Evolutionary conservation across 805 yeast genomes (phyloP).

Genomic region (Saturnispora diversa): DNA sequence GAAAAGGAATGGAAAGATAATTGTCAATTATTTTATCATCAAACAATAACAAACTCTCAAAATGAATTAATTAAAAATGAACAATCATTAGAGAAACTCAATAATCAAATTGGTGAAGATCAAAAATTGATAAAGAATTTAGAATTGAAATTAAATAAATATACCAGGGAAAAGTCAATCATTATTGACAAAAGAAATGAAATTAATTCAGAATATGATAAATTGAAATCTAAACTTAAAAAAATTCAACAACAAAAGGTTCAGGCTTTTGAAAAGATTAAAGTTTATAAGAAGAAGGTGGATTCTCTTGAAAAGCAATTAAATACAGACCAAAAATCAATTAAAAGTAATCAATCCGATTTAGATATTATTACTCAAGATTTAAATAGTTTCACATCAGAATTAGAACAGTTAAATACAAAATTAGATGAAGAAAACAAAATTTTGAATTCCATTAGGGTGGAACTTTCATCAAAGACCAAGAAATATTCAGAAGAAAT

Average conservation of each 20-base stretch:
- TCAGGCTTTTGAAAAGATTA: conserved; percentile 67
- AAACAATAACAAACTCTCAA: conserved; percentile 34
- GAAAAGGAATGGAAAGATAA: conserved; percentile 55
- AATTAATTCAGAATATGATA: conserved; percentile 20
- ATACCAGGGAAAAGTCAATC: conserved; percentile 32
- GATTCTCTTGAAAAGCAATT: conserved; percentile 52
- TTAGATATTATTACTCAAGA: conserved; percentile 39
- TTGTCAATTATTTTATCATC: conserved; percentile 50
- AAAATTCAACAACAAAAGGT: conserved; percentile 52
- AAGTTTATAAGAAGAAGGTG: conserved; percentile 51
- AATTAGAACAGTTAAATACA: conserved; percentile 37
- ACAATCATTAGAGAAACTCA: background rate
- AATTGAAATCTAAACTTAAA: conserved; percentile 30
- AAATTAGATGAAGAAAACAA: conserved; percentile 46
- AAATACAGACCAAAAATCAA: conserved; percentile 37
- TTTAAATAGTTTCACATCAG: conserved; percentile 35
- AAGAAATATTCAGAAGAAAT: conserved; percentile 58
- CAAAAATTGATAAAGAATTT: conserved; percentile 28
- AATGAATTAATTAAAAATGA: conserved; percentile 35
- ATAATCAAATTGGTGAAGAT: conserved; percentile 11
- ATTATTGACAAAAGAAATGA: conserved; percentile 23
- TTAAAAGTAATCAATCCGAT: conserved; percentile 39
- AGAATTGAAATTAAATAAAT: conserved; percentile 23
- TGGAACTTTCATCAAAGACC: conserved; percentile 67
- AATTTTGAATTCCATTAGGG: conserved; percentile 54